Conservation (phyloP, 2,329 filamentous ascomycete species). For the Grosmannia serpens region DNA sequence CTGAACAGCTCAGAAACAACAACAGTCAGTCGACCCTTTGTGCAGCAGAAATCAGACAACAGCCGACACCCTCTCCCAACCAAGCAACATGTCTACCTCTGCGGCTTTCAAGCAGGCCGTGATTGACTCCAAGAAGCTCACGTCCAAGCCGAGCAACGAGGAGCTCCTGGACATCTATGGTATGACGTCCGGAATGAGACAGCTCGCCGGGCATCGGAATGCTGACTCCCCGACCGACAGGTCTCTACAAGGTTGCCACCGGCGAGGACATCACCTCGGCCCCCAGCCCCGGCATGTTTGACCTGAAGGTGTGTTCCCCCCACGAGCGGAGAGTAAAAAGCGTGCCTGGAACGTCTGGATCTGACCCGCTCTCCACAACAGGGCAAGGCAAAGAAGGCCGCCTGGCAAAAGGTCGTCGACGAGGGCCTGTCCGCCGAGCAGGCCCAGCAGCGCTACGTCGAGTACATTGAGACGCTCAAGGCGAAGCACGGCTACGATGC, state of each 20-base stretch:
- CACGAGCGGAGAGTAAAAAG: background rate
- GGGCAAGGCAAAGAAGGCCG: constrained; percentile 70
- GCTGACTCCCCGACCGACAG: constrained; percentile 22
- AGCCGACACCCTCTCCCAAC: background rate
- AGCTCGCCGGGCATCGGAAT: background rate
- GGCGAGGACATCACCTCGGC: constrained; percentile 47
- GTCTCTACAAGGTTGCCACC: constrained; percentile 45
- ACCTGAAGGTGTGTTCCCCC: constrained; percentile 44
- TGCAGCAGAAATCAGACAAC: background rate
- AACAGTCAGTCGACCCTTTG: background rate
- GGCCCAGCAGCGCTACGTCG: constrained; percentile 69
- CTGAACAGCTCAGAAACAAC: too few relatives aligned
- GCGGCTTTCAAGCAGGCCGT: constrained; percentile 45
- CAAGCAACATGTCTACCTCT: constrained; percentile 13
- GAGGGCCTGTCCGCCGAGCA: constrained; percentile 48
- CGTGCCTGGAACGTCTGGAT: background rate
- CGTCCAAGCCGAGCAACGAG: constrained; percentile 49
- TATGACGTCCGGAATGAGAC: constrained; percentile 15
- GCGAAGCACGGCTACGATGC: constrained; percentile 54
- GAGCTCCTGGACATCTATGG: constrained; percentile 55
- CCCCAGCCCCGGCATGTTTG: constrained; percentile 53
- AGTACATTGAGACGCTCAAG: constrained; percentile 62
- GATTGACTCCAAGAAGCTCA: constrained; percentile 55
- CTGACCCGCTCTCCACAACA: constrained; percentile 19
- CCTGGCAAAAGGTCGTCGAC: constrained; percentile 63